These are phyloP conservation scores for Eucalyptus curtisii DNA, from an alignment of 345 rosid species.

Conservation along the genomic window DNA sequence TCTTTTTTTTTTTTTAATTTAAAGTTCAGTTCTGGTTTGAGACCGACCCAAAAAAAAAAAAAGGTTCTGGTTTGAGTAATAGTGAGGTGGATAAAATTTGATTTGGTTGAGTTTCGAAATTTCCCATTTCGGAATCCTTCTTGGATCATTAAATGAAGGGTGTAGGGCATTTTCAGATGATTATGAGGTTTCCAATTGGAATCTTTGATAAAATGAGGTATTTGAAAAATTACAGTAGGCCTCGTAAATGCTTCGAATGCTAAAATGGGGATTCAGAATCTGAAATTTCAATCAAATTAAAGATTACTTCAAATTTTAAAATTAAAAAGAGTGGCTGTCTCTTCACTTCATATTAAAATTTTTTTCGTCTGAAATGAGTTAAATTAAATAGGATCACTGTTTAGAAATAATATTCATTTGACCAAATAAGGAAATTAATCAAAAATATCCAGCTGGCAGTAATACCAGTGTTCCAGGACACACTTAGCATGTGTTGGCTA, in stretches of 20 bases:
- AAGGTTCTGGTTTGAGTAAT: accelerated
- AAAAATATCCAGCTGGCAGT: background rate
- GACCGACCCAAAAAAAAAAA: too few species aligned
- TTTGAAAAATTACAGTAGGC: background rate
- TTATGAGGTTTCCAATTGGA: background rate
- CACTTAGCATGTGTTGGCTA: background rate
- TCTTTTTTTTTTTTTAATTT: too few species aligned
- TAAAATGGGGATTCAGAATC: background rate
- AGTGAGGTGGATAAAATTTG: background rate
- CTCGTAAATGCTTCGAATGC: background rate
- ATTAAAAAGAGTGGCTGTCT: background rate
- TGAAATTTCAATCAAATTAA: background rate
- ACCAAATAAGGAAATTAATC: background rate
- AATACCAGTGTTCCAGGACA: background rate
- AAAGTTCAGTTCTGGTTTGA: background rate
- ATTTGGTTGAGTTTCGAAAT: background rate
- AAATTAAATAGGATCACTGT: background rate
- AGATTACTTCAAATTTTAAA: background rate
- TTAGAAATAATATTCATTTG: background rate
- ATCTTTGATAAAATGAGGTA: background rate
- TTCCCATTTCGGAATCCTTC: background rate
- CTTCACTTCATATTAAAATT: background rate
- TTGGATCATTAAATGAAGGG: background rate
- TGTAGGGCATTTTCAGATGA: background rate
- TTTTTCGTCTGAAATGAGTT: background rate